phyloP scores from a whole-genome alignment of 1,284 basidiomycete species.

The Heterobasidion occidentale region DNA sequence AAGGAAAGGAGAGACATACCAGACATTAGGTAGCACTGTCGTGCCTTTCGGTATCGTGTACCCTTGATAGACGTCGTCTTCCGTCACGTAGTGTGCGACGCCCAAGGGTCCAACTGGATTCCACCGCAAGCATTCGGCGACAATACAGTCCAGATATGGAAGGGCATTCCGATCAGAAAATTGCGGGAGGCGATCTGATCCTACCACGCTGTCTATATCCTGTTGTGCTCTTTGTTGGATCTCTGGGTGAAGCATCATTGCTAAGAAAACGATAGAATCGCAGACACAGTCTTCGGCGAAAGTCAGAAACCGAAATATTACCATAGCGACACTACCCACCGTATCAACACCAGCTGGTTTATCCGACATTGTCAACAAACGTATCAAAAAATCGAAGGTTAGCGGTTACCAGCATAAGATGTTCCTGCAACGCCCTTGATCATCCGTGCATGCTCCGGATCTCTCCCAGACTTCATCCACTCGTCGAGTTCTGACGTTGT shows the following conservation, averaged over 20 bases:
- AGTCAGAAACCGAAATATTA: neutral
- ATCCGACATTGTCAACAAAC: neutral
- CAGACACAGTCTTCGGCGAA: neutral
- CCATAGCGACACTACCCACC: constrained; percentile 4
- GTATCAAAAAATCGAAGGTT: neutral
- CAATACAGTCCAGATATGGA: constrained; percentile 4
- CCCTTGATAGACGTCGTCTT: constrained; percentile 4
- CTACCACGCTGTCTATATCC: constrained; percentile 2
- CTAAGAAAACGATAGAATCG: constrained; percentile 2
- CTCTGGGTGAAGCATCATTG: constrained; percentile 5
- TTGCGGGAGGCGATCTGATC: constrained; percentile 1
- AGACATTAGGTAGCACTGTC: neutral
- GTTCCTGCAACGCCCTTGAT: constrained; percentile 17
- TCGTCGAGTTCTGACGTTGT: constrained; percentile 15
- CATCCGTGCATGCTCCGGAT: constrained; percentile 13
- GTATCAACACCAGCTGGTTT: constrained; percentile 16
- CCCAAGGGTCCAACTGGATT: neutral
- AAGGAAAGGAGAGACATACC: neutral
- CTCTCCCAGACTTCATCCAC: constrained; percentile 4
- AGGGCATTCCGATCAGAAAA: constrained; percentile 1
- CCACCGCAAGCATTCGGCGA: neutral
- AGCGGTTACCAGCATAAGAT: constrained; percentile 16
- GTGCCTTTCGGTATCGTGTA: constrained; percentile 3
- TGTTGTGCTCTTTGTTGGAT: constrained; percentile 1
- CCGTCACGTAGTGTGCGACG: constrained; percentile 1